Percentiles rank a stretch among this genome's conserved stretches.
These are phyloP conservation scores for Lagerstroemia speciosa DNA, from an alignment of 345 rosid species.

Conservation along the genomic window DNA sequence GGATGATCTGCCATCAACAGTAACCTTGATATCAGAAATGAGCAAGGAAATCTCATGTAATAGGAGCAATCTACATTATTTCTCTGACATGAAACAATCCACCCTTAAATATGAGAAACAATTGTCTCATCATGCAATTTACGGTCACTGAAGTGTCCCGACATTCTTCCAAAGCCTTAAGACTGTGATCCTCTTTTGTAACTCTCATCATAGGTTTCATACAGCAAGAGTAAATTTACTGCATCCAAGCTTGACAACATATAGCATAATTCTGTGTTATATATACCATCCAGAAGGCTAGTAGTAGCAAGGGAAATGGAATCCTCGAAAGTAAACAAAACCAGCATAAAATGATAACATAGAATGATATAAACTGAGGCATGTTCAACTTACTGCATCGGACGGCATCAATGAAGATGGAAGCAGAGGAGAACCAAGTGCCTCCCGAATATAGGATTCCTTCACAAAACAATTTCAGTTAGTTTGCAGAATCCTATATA, in stretches of 20 bases:
- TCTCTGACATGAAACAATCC: no score
- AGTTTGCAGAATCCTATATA: neutral
- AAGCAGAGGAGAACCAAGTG: slow-evolving; percentile 84
- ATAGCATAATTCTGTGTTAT: neutral
- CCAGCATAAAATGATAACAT: no score
- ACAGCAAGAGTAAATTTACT: no score
- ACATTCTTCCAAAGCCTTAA: neutral
- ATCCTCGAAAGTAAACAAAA: neutral
- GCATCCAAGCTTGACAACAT: no score
- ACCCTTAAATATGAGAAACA: neutral
- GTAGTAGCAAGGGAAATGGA: neutral
- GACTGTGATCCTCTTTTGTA: neutral
- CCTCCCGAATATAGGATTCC: slow-evolving; percentile 69
- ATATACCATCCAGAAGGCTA: neutral
- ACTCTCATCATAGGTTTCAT: neutral
- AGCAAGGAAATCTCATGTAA: no score
- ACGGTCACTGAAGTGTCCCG: neutral
- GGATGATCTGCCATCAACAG: slow-evolving; percentile 39
- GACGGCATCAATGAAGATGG: slow-evolving; percentile 46
- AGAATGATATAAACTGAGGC: neutral
- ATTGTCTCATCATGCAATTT: neutral
- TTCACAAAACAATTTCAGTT: slow-evolving; percentile 16
- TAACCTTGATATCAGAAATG: neutral
- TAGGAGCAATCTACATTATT: no score
- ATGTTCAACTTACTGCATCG: slow-evolving; percentile 52